A percentile compares a stretch with the other conserved stretches of the same genome.
phyloP scores from a whole-genome alignment of 805 yeast genomes.

The Brettanomyces naardenensis region DNA sequence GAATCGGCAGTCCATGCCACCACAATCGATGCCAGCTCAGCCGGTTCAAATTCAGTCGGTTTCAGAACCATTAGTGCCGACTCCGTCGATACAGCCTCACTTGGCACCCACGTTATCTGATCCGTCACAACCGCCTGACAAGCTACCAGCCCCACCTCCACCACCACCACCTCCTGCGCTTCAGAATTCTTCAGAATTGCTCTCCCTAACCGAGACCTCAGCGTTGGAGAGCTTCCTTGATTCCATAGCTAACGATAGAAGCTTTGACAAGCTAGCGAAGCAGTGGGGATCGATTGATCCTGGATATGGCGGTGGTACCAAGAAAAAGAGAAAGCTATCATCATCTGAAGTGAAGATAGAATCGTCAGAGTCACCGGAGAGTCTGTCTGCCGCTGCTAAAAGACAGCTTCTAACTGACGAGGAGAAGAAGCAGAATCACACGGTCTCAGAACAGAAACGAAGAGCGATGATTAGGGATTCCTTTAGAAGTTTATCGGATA shows the following conservation, averaged over 20 bases:
- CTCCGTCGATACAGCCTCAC: too few species aligned
- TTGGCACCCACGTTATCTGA: too few species aligned
- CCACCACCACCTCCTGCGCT: too few species aligned
- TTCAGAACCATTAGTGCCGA: too few species aligned
- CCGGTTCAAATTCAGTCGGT: too few species aligned
- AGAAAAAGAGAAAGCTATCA: not conserved
- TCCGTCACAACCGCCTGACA: too few species aligned
- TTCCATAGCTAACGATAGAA: conserved; percentile 27
- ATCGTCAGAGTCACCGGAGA: not conserved
- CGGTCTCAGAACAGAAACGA: conserved; percentile 31
- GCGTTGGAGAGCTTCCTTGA: conserved; percentile 29
- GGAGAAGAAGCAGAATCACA: conserved; percentile 29
- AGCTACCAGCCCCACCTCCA: too few species aligned
- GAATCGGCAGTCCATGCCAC: too few species aligned
- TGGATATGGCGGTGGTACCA: not conserved
- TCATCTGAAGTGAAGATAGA: not conserved
- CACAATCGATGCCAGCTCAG: too few species aligned
- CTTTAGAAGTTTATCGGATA: conserved; percentile 25
- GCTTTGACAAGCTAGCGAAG: conserved; percentile 19
- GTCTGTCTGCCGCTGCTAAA: not conserved
- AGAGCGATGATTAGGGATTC: conserved; percentile 29
- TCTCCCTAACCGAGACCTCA: conserved; percentile 26
- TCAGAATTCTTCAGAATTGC: conserved; percentile 20
- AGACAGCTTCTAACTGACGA: conserved; percentile 17
- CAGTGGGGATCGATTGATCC: conserved; percentile 29